Percentiles rank a stretch among this genome's conserved stretches.
Evolutionary conservation across 495 filamentous ascomycete species (phyloP).

Genomic region (Sordaria brevicollis): DNA sequence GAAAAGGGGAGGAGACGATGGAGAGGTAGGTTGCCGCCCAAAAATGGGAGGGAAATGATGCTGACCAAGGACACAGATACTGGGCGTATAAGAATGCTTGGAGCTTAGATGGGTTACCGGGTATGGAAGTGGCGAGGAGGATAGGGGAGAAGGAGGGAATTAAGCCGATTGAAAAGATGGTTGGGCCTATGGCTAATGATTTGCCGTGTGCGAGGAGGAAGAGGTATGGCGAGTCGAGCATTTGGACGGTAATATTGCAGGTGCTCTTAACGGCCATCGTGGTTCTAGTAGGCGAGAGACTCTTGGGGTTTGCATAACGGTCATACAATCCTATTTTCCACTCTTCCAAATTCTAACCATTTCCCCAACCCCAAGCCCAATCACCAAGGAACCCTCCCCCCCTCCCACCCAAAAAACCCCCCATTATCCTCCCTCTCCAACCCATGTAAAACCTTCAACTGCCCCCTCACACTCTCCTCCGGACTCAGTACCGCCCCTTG

Average conservation of each 20-base stretch:
- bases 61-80: conserved; percentile 29
- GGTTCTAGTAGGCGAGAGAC: neutral
- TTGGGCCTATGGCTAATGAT: conserved; percentile 22
- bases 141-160: conserved; percentile 32
- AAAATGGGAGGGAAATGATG: neutral
- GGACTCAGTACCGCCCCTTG: conserved; percentile 34
- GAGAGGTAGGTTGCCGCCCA: conserved; percentile 24
- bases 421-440: conserved; percentile 30
- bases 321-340: neutral
- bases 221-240: neutral
- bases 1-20: conserved; percentile 39
- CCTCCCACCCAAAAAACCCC: conserved; percentile 18
- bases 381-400: conserved; percentile 20
- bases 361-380: neutral
- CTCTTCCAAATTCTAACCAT: neutral
- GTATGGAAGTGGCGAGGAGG: conserved; percentile 31
- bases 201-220: neutral
- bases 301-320: neutral
- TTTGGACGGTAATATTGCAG: neutral
- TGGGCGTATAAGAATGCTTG: conserved; percentile 47
- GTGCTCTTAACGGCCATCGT: neutral
- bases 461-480: conserved; percentile 32
- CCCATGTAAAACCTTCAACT: conserved; percentile 17
- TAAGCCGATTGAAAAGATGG: conserved; percentile 42
- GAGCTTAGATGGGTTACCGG: conserved; percentile 45